Evolutionary conservation across 2,329 filamentous ascomycete genomes (phyloP).

Genomic region (Hymenoscyphus scutula): DNA sequence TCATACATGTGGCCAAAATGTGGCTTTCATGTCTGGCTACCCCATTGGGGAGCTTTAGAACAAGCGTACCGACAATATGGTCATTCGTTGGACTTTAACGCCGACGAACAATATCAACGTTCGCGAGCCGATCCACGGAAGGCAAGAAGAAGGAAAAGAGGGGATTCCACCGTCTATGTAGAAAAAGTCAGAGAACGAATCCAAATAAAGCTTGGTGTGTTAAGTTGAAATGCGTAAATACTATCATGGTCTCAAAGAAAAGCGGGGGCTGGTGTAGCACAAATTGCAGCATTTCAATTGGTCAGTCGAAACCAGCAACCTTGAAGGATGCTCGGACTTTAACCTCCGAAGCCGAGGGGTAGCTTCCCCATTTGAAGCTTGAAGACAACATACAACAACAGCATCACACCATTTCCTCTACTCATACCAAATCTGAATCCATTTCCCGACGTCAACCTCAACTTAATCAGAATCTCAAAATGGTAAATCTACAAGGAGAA

Average conservation of each 20-base stretch:
- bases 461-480: conserved; percentile 22
- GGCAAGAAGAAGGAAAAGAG: neutral
- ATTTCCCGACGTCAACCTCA: neutral
- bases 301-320: neutral
- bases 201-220: too few relatives aligned
- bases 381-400: neutral
- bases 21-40: neutral
- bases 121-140: neutral
- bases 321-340: neutral
- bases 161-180: neutral
- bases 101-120: neutral
- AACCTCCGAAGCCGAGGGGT: neutral
- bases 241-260: too few relatives aligned
- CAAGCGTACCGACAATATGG: neutral
- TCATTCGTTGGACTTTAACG: neutral
- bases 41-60: neutral
- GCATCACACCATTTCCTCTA: neutral
- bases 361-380: neutral
- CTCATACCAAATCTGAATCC: neutral
- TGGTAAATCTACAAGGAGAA: conserved; percentile 20
- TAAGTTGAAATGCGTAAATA: too few relatives aligned
- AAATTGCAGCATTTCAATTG: conserved; percentile 1
- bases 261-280: neutral
- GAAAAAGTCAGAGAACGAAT: too few relatives aligned
- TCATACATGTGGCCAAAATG: neutral